phyloP scores from a whole-genome alignment of 805 yeast species.

The Yarrowia yakushimensis region DNA sequence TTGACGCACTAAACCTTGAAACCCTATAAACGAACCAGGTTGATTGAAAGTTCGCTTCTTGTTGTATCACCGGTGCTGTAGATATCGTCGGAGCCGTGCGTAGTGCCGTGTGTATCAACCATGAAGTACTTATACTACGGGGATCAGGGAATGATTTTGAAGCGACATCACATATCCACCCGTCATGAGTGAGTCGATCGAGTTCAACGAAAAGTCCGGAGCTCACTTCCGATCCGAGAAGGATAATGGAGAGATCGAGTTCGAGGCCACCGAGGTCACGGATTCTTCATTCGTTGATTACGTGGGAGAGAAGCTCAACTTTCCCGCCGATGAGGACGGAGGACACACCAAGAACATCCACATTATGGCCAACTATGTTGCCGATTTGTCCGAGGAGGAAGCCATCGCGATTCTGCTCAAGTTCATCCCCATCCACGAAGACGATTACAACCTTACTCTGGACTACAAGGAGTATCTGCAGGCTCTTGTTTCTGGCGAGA shows the following conservation, averaged over 20 bases:
- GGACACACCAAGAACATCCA: neutral
- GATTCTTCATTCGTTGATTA: neutral
- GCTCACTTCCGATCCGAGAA: neutral
- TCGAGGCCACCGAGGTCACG: neutral
- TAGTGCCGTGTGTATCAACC: neutral
- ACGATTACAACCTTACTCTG: neutral
- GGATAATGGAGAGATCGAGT: neutral
- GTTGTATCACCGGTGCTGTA: neutral
- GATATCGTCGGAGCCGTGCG: conserved; percentile 2
- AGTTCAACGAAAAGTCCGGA: neutral
- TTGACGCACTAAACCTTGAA: neutral
- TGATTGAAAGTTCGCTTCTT: neutral
- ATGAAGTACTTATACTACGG: neutral
- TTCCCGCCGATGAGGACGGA: neutral
- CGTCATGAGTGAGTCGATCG: too few species aligned
- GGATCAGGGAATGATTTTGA: too few species aligned
- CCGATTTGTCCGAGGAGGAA: neutral
- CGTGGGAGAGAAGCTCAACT: neutral
- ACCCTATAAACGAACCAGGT: neutral
- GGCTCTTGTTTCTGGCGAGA: neutral
- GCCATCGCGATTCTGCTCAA: neutral
- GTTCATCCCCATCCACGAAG: neutral
- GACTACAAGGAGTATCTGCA: neutral
- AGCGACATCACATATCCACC: neutral
- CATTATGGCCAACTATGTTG: neutral